A percentile compares a stretch with the other conserved stretches of the same genome.
Conservation (phyloP, 164 flowering plant species). For the Amborella trichopoda region DNA sequence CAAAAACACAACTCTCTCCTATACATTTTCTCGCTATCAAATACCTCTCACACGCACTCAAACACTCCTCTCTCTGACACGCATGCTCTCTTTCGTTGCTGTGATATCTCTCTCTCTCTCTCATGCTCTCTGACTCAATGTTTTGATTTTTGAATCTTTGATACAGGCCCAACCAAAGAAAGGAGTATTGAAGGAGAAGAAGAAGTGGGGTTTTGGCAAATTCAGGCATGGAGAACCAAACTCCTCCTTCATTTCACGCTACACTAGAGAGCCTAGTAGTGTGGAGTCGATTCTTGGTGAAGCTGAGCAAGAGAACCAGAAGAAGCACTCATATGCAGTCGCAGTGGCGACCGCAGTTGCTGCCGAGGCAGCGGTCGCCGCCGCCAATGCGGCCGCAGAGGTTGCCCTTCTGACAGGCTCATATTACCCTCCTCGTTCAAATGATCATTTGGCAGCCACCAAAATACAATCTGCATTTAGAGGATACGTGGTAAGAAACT, state of each 20-base stretch:
- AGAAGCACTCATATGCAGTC: too few species aligned
- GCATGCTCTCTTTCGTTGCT: too few species aligned
- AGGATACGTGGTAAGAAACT: constrained; percentile 59
- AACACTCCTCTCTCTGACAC: too few species aligned
- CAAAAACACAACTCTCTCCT: too few species aligned
- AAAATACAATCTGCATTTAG: constrained; percentile 85
- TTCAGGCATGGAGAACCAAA: constrained; percentile 44
- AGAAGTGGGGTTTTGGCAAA: constrained; percentile 44
- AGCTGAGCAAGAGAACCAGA: constrained; percentile 56
- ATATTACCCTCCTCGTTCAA: neutral
- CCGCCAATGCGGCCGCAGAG: constrained; percentile 11
- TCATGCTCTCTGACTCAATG: too few species aligned
- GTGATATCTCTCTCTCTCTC: too few species aligned
- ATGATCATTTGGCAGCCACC: constrained; percentile 46
- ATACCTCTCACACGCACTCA: too few species aligned
- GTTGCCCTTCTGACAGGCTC: neutral
- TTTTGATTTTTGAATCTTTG: too few species aligned
- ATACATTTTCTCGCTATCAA: too few species aligned
- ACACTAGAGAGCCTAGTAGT: constrained; percentile 87
- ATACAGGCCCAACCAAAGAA: constrained; percentile 52
- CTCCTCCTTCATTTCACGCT: constrained; percentile 70
- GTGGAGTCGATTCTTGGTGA: constrained; percentile 88
- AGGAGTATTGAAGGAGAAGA: constrained; percentile 41
- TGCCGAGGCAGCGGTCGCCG: constrained; percentile 1
- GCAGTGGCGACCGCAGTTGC: neutral